These are phyloP conservation scores for Cutaneotrichosporon cyanovorans DNA, from an alignment of 1,284 basidiomycete species.

Conservation along the genomic window DNA sequence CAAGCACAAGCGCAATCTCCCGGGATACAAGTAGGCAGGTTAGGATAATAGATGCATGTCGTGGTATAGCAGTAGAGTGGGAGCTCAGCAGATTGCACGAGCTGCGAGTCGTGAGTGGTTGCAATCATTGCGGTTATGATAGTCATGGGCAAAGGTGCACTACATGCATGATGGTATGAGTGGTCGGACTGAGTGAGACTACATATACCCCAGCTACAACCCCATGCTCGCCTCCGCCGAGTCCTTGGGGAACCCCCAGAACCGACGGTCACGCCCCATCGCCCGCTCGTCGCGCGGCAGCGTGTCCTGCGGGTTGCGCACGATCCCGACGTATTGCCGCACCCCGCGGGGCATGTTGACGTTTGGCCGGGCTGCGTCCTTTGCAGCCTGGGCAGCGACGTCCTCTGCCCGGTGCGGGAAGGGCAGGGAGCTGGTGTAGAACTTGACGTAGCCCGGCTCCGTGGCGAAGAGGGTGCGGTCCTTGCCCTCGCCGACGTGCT, in stretches of 20 bases:
- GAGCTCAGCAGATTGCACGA: too few species aligned
- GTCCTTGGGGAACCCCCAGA: constrained; percentile 43
- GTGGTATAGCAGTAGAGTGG: neutral
- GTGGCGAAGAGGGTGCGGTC: constrained; percentile 87
- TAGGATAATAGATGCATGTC: constrained; percentile 12
- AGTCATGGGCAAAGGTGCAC: too few species aligned
- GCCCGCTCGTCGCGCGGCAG: constrained; percentile 69
- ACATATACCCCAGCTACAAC: neutral
- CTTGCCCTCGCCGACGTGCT: constrained; percentile 80
- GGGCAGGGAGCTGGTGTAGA: constrained; percentile 55
- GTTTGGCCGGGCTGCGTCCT: constrained; percentile 8
- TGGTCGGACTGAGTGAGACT: neutral
- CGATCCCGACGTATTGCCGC: constrained; percentile 74
- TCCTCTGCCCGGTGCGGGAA: constrained; percentile 45
- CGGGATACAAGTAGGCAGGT: constrained; percentile 6
- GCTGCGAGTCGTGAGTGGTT: too few species aligned
- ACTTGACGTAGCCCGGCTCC: constrained; percentile 81
- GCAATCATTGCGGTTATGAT: too few species aligned
- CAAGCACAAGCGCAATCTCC: constrained; percentile 59
- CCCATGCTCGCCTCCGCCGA: neutral
- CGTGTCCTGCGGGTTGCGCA: constrained; percentile 65
- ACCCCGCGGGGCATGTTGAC: constrained; percentile 40
- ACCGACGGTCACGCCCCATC: constrained; percentile 51
- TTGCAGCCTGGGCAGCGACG: constrained; percentile 8
- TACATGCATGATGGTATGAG: too few species aligned